Base-by-base conservation (phyloP, 2,329 filamentous ascomycete species). In the Colletotrichum camelliae region DNA sequence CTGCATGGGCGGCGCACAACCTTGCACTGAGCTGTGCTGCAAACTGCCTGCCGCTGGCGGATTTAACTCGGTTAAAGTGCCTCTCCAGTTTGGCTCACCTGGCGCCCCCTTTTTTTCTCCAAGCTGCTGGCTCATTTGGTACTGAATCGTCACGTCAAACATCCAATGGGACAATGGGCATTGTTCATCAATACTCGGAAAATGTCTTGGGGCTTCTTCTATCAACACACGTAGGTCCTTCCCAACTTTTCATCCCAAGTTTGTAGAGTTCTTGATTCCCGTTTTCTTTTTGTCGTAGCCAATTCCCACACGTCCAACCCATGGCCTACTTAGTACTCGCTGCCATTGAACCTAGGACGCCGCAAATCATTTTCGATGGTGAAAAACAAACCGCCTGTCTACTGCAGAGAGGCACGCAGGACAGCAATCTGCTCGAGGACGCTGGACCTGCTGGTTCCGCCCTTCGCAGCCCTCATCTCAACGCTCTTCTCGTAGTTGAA, bases 401-500 rank as follows among this genome's bases (percentile, higher is more conserved):
- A 57, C 12, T 43, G 33, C 57, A 70, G 18, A 9, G 31, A 69
- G 58, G 24, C 57, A 24, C 39, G 29, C 4, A 73, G 65, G 8
- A 87, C 89, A 80, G 89, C 85, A 78, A 94, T 89, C 86, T 94
- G 92, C 85, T 93, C 89, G 78, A 90, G 80, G 8, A 94, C 93
- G 29, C 91, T 89, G 15, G 89, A 89, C 85, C 90, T 92, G 86
- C 94, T 96, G 29, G 94, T 97, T 33, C 95, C 95, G 29, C 95
- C 96, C 79, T 92, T 92, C 4, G 94, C 93, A 57, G 92, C 90
- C 81, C 94, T 92, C 87, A 94, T 90, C 89, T 98, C 95, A 8
- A 98, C 95, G 76, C 93, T 95, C 78, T 91, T 91, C 85, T 97
- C 93, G 81, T 97, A 98, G 85, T 97, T 91, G 82, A 98, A 94